Evolutionary conservation across 768 basidiomycete genomes (phyloP).

Genomic region (Pilatotrama ljubarskyi): DNA sequence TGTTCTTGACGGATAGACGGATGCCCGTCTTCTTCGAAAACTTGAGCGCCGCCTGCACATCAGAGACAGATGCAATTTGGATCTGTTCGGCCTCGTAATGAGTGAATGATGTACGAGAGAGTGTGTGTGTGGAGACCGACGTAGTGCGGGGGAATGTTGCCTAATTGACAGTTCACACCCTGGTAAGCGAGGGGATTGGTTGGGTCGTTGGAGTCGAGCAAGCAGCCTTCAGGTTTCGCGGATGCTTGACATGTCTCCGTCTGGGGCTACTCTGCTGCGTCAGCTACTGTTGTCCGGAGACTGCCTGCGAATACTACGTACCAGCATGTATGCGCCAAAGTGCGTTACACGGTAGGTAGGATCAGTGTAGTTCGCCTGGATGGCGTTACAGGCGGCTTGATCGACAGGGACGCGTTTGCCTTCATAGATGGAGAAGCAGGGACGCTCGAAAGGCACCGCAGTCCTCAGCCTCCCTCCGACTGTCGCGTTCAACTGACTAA

Average conservation of each 20-base stretch:
- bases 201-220: conserved; percentile 42
- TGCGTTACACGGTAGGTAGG: conserved; percentile 27
- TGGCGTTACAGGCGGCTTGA: conserved; percentile 27
- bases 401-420: conserved; percentile 22
- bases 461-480: conserved; percentile 34
- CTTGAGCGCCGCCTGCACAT: conserved; percentile 29
- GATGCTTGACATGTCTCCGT: conserved; percentile 56
- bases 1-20: conserved; percentile 35
- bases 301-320: conserved; percentile 2
- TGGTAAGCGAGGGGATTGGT: conserved; percentile 22
- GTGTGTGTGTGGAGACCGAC: no score
- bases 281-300: no score
- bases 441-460: conserved; percentile 31
- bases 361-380: conserved; percentile 33
- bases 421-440: conserved; percentile 36
- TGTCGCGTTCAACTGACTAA: conserved; percentile 25
- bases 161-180: conserved; percentile 26
- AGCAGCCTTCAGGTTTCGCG: conserved; percentile 42
- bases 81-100: conserved; percentile 23
- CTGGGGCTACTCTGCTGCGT: conserved; percentile 35
- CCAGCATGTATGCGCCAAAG: conserved; percentile 35
- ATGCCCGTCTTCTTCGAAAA: conserved; percentile 29
- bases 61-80: conserved; percentile 22
- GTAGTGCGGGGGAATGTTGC: conserved; percentile 30
- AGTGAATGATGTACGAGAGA: neutral